A percentile compares a stretch with the other conserved stretches of the same genome.
phyloP scores from a whole-genome alignment of 176 grass and related monocot species.

The Ananas comosus region DNA sequence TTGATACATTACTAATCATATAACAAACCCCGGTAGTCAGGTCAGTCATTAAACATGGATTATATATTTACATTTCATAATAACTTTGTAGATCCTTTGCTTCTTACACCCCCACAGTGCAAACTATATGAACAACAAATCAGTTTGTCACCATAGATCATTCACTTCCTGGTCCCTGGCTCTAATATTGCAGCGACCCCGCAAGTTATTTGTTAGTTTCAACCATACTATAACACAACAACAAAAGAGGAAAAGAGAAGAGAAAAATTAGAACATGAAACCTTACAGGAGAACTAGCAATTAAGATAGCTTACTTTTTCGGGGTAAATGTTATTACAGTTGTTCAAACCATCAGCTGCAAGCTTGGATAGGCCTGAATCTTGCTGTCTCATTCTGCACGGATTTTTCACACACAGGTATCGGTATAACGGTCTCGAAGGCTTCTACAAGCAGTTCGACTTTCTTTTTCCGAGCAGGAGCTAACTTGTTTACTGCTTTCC shows the following conservation, averaged over 20 bases:
- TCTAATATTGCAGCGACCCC: slow-evolving; percentile 64
- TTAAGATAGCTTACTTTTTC: slow-evolving; percentile 15
- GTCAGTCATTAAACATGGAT: no score
- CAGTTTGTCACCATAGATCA: slow-evolving; percentile 5
- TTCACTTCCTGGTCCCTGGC: slow-evolving; percentile 34
- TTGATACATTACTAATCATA: no score
- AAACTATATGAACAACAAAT: neutral
- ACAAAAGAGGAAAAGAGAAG: neutral
- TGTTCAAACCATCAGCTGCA: slow-evolving; percentile 20
- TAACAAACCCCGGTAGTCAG: no score
- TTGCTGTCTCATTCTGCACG: slow-evolving; percentile 14
- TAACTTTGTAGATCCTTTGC: neutral
- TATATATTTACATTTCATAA: neutral
- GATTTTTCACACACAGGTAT: slow-evolving; percentile 8
- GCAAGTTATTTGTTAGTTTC: slow-evolving; percentile 15
- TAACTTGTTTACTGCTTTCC: slow-evolving; percentile 50
- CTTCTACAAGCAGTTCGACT: slow-evolving; percentile 74
- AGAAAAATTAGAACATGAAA: slow-evolving; percentile 1
- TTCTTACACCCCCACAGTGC: neutral
- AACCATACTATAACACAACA: no score
- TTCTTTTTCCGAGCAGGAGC: slow-evolving; percentile 54
- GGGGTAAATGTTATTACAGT: slow-evolving; percentile 11
- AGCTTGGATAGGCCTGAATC: slow-evolving; percentile 28
- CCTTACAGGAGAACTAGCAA: neutral
- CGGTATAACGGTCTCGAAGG: slow-evolving; percentile 69